Evolutionary conservation across 148 eudicot genomes (phyloP), one percentile per base, ranked within the genome.

Genomic region (Dianthus caryophyllus): DNA sequence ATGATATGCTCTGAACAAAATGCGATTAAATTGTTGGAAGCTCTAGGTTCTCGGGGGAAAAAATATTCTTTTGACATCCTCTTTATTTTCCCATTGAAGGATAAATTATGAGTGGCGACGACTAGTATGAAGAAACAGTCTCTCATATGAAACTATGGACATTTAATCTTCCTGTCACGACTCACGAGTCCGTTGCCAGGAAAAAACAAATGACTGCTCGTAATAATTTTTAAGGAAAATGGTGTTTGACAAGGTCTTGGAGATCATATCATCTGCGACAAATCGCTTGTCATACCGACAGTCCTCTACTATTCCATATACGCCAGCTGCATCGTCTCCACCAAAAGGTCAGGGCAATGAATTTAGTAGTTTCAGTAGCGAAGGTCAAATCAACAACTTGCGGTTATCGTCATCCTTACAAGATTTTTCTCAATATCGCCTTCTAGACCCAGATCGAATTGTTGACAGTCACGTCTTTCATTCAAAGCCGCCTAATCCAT

Each of bases 341-440:
- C 76, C 85, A 53, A 70, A 83, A 50, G 81, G 83, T 80, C 76
- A 80, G 62, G 81, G 61, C 58, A 75, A 71, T 71, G 81, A 71
- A 61, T 80, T 76, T 70, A 67, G 71, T 70, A 67, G 71, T 69
- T 75, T 77, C 71, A 33, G 81, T 49, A 78, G 75, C 69, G 70
- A 83, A 20, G 83, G 76, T 61, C 73, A 74, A 54, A 85, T 79
- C 78, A 83, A 51, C 67, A 73, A 68, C 75, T 50, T 88, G 74
- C 82, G 97, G 54, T 70, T 74, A 5, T 95, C 99, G 26, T 73
- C 96, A 38, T 95, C 99, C 61, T 87, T 90, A n/a, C 99, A 95
- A 85, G 99, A 95, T 84, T 74, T 95, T 49, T 86, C 96, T 53
- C 76, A 77, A 67, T 95, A 88, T 77, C 81, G 79, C 59, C 91